Evolutionary conservation across 129 eudicot species (phyloP), one percentile per base, ranked within the genome.

Genomic region (Helianthus tuberosus): DNA sequence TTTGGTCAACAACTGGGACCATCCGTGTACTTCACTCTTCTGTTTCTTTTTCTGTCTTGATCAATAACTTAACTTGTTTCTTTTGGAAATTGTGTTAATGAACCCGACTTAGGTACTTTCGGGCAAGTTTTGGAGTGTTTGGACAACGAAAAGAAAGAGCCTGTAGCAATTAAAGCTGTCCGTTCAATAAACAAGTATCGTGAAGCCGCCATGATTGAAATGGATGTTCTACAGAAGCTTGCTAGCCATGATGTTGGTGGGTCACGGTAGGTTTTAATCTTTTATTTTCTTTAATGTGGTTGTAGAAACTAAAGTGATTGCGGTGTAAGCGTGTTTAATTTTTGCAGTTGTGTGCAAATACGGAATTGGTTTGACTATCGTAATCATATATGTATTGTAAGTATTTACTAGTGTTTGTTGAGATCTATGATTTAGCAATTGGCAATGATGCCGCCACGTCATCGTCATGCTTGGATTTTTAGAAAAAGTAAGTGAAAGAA

Each of bases 291-390:
- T 74, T 11, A 27, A 25, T 25, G 3, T 61, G 63, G 67, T 52
- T 71, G 62, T 52, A 60, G 80, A 84, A 77, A 63, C 71, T 73
- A 51, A 63, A 75, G 76, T 75, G 71, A 76, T 20, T 71, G 46
- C 2, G 36, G 36, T 32, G 36, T 32, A 32, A 32, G 36, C 36
- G 36, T 32, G 80, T 84, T 91, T 88, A 79, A 86, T 86, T 80
- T 84, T 86, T 86, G 97, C 97, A 92, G 97, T 89, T 92, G 93
- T 92, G 97, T 92, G 91, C 97, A 92, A 92, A 89, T 92, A 86
- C 91, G 97, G 97, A 89, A 92, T 89, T 92, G 97, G 97, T 92
- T 92, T 89, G 97, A 92, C 93, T 92, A 92, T 89, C 97, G 97
- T 89, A 92, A 92, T 89, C 97, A 92, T 92, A 92, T 92, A 25